Evolutionary conservation across 2,329 filamentous ascomycete species (phyloP), one percentile per base, ranked within the genome.

Genomic region (Alternaria sp.): DNA sequence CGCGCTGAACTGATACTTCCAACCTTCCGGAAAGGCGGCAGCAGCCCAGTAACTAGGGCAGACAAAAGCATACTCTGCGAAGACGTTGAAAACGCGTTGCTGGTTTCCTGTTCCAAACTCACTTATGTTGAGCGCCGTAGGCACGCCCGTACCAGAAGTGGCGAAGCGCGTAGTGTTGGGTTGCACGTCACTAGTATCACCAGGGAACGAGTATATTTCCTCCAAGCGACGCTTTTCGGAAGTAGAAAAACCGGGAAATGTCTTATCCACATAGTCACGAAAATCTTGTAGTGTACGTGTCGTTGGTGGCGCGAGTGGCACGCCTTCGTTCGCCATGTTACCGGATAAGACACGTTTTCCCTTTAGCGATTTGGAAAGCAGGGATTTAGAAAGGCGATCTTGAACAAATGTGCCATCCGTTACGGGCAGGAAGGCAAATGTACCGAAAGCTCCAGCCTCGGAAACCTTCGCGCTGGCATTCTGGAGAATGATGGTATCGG

Each of bases 51-150:
- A 78, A 9, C 67, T 71, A 4, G 77, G 77, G 56, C 79, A 81
- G 52, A 73, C 75, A 64, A 82, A 81, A 36, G 81, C 79, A 61
- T 78, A 81, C 61, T 83, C 81, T 7, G 80, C 80, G 60, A 80
- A 83, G 22, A 81, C 75, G 59, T 80, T 71, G 67, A 80, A 80
- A 5, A 81, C 67, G 20, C 80, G 73, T 52, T 77, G 74, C 55
- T 75, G 70, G 44, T 75, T 69, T 34, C 74, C 75, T 1, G 74
- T 74, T 2, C 69, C 74, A 52, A 72, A 74, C 34, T 59, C 60
- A 43, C 69, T 73, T 48, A 74, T 70, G 55, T 76, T 76, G 24
- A 75, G 52, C 4, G 73, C 72, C 11, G 71, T 72, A 1, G 70
- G 66, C 7, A 43, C 26, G 11, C 62, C 56, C 8, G 62, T 69